Base-by-base conservation (phyloP, 805 yeast species). In the Kodamaea jinghongensis region DNA sequence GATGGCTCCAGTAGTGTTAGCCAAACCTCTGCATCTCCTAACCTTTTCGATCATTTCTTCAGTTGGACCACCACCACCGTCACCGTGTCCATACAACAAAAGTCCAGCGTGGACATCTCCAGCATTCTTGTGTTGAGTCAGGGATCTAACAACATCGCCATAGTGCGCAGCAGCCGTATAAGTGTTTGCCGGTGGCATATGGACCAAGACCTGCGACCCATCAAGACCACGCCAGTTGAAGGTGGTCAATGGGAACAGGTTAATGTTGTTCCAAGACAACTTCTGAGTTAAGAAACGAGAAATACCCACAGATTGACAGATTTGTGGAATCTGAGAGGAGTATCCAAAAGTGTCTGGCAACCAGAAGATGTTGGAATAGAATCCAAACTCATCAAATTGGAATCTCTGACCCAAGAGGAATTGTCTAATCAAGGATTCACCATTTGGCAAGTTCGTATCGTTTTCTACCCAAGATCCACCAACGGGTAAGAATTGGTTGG, bases 401-500 rank as follows among this genome's bases (percentile, higher is more conserved):
- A 83, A 89, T 38, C 93, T 70, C 66, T 91, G 99, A 13, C 99
- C 99, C 43, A 86, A 77, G 39, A 90, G 67, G 53, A 90, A 86
- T 56, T 91, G 99, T 48, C 99, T 77, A 4, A 81, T 80, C 41
- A 91, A 68, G 0, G 96, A 83, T 62, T 91, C 99, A 31, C 98
- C 97, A 46, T 78, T 71, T n/a, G 99, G 99, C 65, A 91, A 72
- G 62, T 91, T 91, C 8, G 98, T 91, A 60, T 91, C 99, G 59
- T 88, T 83, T 63, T 91, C 99, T 31, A 93, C 98, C 98, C 98
- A 91, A 0, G 96, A 80, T 4, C 99, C 99, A 38, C 99, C 99
- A 44, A 93, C 76, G 8, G 96, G 95, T 35, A 90, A 72, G 53
- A 91, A 91, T 48, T 85, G 83, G 38, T 86, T 85, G 14, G 78